A percentile compares a stretch with the other conserved stretches of the same genome.
Evolutionary conservation across 1,284 basidiomycete species (phyloP).

Genomic region (Papiliotrema nemorosa): DNA sequence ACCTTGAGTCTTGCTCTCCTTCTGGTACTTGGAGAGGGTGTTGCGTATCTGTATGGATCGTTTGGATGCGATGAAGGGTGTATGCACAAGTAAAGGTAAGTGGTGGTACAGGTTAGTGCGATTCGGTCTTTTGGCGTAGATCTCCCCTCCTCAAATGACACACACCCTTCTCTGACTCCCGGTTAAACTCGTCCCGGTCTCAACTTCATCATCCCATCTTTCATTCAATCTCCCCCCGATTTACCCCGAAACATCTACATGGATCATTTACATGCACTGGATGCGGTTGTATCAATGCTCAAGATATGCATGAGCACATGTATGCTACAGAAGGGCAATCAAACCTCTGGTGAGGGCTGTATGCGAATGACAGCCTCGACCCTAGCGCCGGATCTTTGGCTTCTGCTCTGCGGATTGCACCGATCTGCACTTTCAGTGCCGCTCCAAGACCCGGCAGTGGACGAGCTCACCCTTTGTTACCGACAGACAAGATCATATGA

Average conservation of each 20-base stretch:
- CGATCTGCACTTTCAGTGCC: constrained; percentile 54
- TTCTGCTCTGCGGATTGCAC: constrained; percentile 55
- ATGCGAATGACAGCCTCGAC: no score
- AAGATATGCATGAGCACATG: no score
- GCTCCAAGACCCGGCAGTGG: no score
- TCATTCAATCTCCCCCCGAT: neutral
- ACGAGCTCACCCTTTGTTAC: constrained; percentile 79
- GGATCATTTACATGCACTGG: no score
- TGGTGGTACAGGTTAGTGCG: neutral
- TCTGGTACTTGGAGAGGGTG: neutral
- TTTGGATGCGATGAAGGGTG: neutral
- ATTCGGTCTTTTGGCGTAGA: neutral
- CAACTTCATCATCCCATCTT: neutral
- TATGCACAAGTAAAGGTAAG: no score
- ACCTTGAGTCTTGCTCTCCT: neutral
- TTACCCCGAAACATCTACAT: no score
- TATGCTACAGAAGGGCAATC: no score
- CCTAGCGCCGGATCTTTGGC: constrained; percentile 40
- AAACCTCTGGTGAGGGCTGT: no score
- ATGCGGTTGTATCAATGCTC: no score
- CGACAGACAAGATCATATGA: constrained; percentile 87
- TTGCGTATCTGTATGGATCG: neutral
- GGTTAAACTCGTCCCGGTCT: neutral
- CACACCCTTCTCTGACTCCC: neutral
- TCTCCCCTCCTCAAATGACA: neutral